Evolutionary conservation across 495 filamentous ascomycete genomes (phyloP), one percentile per base, ranked within the genome.

Genomic region (Penicillium dipodomyicola): DNA sequence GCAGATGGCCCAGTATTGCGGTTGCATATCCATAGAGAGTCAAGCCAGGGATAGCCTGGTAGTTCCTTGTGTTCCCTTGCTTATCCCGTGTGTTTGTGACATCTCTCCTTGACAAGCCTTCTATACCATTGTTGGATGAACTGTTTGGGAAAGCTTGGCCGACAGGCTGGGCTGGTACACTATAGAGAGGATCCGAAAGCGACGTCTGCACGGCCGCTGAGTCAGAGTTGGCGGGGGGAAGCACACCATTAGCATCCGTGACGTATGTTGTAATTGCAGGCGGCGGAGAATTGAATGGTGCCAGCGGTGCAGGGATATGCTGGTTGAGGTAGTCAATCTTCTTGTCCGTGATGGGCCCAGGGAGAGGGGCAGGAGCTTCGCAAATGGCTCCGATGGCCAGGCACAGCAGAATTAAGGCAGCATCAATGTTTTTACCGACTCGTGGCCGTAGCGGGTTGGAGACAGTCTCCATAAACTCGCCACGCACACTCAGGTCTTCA

Each of bases 311-410:
- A 44, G 72, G 71, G 17, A 75, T 72, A 8, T 23, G 23, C 49
- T 74, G 61, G 11, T 60, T 55, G 12, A 59, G 63, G 35, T 65
- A 76, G 52, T 72, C 64, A 15, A 60, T 35, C 1, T 49, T 25
- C 7, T 60, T 32, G 47, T 72, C 70, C 39, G 63, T 69, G 17
- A 74, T 67, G 4, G 85, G 80, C 20, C 87, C 87, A 4, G 87
- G 88, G 10, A 82, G 65, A 10, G 72, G 68, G 19, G 72, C 77
- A 2, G 81, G 76, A 52, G 85, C 79, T 49, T 87, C 76, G 57
- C 88, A 93, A 22, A 97, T 89, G 60, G 89, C 88, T 12, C 94
- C 94, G 27, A 98, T 72, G 1, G 93, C 92, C 52, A 97, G 77
- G 5, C 96, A 82, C 39, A 97, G 73, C 4, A 96, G 77, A 2